Percentiles rank a stretch among this genome's conserved stretches.
phyloP scores from a whole-genome alignment of 202 grass and related monocot genomes.

The Elaeis oleifera region DNA sequence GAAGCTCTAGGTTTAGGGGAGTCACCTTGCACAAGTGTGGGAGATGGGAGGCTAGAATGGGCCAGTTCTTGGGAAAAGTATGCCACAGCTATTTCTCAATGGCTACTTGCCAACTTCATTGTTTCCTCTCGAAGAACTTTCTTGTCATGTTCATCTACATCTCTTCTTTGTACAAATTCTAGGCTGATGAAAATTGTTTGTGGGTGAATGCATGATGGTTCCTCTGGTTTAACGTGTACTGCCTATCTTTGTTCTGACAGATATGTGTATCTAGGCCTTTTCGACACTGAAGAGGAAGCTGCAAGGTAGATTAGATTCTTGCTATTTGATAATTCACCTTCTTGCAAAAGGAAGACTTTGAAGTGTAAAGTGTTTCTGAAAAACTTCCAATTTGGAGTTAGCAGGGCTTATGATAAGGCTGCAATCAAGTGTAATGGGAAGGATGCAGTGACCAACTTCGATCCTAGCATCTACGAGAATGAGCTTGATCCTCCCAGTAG shows the following conservation, averaged over 20 bases:
- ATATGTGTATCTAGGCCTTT: slow-evolving; percentile 72
- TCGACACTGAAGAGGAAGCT: slow-evolving; percentile 64
- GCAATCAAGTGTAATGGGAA: slow-evolving; percentile 26
- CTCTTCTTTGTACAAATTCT: background rate
- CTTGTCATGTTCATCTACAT: background rate
- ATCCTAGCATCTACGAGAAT: slow-evolving; percentile 10
- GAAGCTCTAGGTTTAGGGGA: slow-evolving; percentile 53
- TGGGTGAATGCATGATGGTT: too few species aligned
- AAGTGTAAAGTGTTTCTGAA: too few species aligned
- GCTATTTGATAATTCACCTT: too few species aligned
- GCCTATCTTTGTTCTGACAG: slow-evolving; percentile 16
- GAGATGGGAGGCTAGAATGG: slow-evolving; percentile 65
- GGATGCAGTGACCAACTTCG: slow-evolving; percentile 27
- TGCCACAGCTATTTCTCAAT: background rate
- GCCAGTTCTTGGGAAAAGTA: slow-evolving; percentile 73
- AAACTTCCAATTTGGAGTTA: background rate
- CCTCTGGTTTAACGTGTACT: too few species aligned
- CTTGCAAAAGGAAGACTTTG: too few species aligned
- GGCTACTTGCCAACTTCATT: too few species aligned
- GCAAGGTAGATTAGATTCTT: slow-evolving; percentile 25
- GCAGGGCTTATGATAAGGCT: slow-evolving; percentile 26
- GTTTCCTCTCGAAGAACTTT: background rate
- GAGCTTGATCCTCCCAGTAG: slow-evolving; percentile 22
- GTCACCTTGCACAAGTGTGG: slow-evolving; percentile 74
- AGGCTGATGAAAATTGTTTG: too few species aligned